Percentiles rank a stretch among this genome's conserved stretches.
Conservation (phyloP, 1,284 basidiomycete species). For the Peniophora sp. region DNA sequence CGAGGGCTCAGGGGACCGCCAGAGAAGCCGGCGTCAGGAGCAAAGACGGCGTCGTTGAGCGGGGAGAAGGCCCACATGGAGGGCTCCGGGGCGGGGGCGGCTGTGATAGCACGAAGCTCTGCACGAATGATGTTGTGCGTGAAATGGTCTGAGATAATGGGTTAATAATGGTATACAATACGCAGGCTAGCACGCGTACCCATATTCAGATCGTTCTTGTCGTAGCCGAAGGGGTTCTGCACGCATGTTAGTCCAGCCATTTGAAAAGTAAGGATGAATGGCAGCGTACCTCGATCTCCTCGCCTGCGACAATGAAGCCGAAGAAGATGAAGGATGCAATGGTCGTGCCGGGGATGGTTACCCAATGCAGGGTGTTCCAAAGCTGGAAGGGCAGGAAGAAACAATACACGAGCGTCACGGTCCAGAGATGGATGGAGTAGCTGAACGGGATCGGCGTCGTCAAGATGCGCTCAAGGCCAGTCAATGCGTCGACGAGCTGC, state of each 20-base stretch:
- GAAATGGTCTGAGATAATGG: conserved; percentile 15
- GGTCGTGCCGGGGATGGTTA: conserved; percentile 58
- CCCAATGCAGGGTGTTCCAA: conserved; percentile 48
- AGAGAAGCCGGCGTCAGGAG: conserved; percentile 8
- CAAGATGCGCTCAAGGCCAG: conserved; percentile 67
- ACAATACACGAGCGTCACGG: conserved; percentile 51
- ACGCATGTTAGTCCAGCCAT: conserved; percentile 4
- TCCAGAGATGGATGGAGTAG: conserved; percentile 60
- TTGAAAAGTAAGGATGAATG: conserved; percentile 11
- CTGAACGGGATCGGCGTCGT: conserved; percentile 78
- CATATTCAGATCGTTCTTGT: conserved; percentile 64
- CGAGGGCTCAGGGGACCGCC: too few species aligned
- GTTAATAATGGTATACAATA: conserved; percentile 59
- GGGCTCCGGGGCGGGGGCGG: conserved; percentile 48
- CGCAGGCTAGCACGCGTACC: too few species aligned
- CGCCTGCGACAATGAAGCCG: conserved; percentile 61
- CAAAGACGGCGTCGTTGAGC: conserved; percentile 51
- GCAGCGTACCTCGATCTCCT: conserved; percentile 57
- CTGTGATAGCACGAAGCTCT: conserved; percentile 50
- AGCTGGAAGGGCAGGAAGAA: conserved; percentile 65
- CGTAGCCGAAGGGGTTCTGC: conserved; percentile 30
- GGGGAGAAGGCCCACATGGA: conserved; percentile 49
- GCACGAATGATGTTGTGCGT: conserved; percentile 26
- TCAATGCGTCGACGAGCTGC: conserved; percentile 59
- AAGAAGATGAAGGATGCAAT: conserved; percentile 56